Evolutionary conservation across 176 grass and related monocot species (phyloP), one percentile per base, ranked within the genome.

Genomic region (Elaeis guineensis): DNA sequence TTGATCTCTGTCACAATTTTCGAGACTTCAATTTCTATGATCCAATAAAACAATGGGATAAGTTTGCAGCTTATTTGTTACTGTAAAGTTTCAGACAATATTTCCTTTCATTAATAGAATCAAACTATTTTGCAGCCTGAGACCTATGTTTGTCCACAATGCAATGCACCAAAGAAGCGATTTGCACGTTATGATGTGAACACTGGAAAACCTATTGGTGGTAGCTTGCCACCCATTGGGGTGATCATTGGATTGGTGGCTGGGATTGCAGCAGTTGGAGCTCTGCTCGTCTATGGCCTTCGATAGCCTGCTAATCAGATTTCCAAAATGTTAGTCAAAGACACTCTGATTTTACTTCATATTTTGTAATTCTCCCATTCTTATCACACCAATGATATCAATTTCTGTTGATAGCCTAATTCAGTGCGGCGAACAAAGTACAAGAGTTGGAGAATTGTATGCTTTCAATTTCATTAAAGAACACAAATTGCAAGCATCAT

Each of bases 91-190:
- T 39, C 35, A 39, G 12, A 39, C 9, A 11, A 39, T 12, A 8
- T 39, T 39, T 12, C 9, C 8, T 39, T 39, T 39, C 35, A 39
- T 39, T 39, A 11, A 39, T 12, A 39, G 35, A 39, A 39, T 39
- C 9, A 39, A 39, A 8, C 35, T 39, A 9, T 39, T 58, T 65
- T 77, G 54, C 87, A 98, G 87, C 81, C 93, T 58, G 84, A 89
- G 57, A 52, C 66, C 6, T 98, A 98, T 22, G 76, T 74, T 19
- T 98, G 93, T 28, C 93, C 93, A 17, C 93, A 92, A 71, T 98
- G 93, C 62, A 98, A 98, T 81, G 93, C 93, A 16, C 73, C 93
- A 51, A 98, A 98, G 81, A 92, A 98, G 70, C 76, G 87, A n/a
- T 98, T 98, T 62, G 56, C 70, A 3, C 62, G 50, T 18, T 98